Evolutionary conservation across 2,329 filamentous ascomycete genomes (phyloP).

Genomic region (Colletotrichum eremochloae): DNA sequence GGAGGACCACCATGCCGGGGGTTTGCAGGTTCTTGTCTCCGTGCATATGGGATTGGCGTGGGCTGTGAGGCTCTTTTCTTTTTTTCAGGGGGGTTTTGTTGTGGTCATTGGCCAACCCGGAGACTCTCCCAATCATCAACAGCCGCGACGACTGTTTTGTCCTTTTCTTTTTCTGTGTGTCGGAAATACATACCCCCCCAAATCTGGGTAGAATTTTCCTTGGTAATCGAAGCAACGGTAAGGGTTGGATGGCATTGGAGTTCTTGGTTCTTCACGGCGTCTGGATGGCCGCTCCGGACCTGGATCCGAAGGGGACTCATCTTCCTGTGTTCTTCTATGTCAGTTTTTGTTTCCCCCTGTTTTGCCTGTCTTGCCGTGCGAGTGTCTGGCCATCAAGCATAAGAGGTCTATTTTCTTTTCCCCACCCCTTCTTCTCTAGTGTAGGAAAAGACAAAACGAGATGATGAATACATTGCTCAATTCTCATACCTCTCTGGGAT

Average conservation of each 20-base stretch:
- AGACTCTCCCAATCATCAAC: not conserved
- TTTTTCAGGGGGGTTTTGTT: not conserved
- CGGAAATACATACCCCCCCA: slow-evolving; percentile 16
- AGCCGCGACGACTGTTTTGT: not conserved
- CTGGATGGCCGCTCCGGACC: not conserved
- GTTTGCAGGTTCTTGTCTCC: slow-evolving; percentile 18
- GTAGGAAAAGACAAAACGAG: slow-evolving; percentile 9
- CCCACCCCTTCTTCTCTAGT: not conserved
- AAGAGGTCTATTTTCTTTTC: not conserved
- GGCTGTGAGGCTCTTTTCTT: not conserved
- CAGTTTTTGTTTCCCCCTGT: not conserved
- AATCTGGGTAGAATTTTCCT: slow-evolving; percentile 3
- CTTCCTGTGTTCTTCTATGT: not conserved
- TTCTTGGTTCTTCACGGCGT: slow-evolving; percentile 12
- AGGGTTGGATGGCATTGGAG: not conserved
- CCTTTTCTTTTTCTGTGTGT: not conserved
- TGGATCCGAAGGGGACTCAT: not conserved
- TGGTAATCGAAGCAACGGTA: slow-evolving; percentile 21
- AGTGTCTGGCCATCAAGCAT: slow-evolving; percentile 10
- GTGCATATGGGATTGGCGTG: slow-evolving; percentile 1
- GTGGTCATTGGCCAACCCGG: not conserved
- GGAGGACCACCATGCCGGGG: not conserved
- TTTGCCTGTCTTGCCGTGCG: not conserved
- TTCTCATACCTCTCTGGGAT: not conserved
- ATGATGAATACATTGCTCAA: slow-evolving; percentile 2